These are phyloP conservation scores for Fusarium zealandicum DNA, from an alignment of 2,329 filamentous ascomycete species.

Conservation along the genomic window DNA sequence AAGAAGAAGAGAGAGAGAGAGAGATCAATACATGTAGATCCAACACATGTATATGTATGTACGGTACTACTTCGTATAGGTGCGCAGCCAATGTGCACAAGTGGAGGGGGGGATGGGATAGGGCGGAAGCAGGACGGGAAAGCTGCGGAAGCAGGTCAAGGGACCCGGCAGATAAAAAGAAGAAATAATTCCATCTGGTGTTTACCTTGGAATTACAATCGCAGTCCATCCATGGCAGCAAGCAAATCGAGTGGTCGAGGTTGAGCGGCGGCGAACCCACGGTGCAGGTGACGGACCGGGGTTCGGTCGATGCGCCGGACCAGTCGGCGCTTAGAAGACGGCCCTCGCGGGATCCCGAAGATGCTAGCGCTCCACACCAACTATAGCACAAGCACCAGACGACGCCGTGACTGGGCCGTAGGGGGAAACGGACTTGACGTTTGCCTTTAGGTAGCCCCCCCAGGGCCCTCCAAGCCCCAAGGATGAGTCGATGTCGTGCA, in stretches of 20 bases:
- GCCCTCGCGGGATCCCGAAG: constrained; percentile 20
- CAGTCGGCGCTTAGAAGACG: constrained; percentile 48
- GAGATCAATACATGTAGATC: constrained; percentile 18
- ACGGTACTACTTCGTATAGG: constrained; percentile 34
- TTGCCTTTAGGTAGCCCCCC: too few relatives aligned
- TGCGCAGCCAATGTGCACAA: constrained; percentile 21
- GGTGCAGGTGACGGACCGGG: constrained; percentile 46
- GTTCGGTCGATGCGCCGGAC: constrained; percentile 39
- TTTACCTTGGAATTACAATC: constrained; percentile 1
- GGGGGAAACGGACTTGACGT: constrained; percentile 28
- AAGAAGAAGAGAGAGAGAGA: constrained; percentile 7
- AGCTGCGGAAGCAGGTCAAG: constrained; percentile 33
- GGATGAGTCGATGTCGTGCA: constrained; percentile 55
- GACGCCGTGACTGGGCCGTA: constrained; percentile 28
- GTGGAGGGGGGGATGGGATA: constrained; percentile 28
- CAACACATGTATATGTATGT: constrained; percentile 33
- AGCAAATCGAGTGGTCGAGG: constrained; percentile 38
- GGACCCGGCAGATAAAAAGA: constrained; percentile 37
- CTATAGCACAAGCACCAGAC: constrained; percentile 18
- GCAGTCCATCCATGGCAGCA: neutral
- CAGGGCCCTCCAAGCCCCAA: neutral
- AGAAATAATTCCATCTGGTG: neutral
- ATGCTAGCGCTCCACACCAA: constrained; percentile 41
- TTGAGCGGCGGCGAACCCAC: constrained; percentile 37
- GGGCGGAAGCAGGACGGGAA: constrained; percentile 35